Evolutionary conservation across 2,329 filamentous ascomycete genomes (phyloP), one percentile per base, ranked within the genome.

Genomic region (Arthrobotrys megalospora): DNA sequence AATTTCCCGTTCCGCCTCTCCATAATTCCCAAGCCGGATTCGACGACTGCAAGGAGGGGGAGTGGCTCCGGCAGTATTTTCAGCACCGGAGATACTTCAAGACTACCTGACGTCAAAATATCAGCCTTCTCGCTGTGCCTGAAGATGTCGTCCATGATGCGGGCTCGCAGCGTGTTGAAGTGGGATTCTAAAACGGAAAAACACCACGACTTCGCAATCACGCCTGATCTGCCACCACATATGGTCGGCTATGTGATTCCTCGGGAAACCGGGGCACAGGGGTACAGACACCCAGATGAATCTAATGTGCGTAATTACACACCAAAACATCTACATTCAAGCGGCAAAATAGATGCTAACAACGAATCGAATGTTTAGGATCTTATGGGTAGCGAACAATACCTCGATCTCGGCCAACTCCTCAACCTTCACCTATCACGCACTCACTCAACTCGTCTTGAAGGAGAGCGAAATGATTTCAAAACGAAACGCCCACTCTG

Each of bases 161-260:
- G 75, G 12, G 75, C 75, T 19, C 47, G 75, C 8, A 19, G 34
- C 5, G n/a, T 77, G 16, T 24, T 28, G 36, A 72, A 72, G 10
- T 72, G 67, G 67, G 62, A 78, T 38, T 16, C 52, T 0, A 45
- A 2, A 0, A 47, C 60, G n/a, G 67, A 68, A 16, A 72, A 72
- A 28, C 43, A 68, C 19, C 75, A 78, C 14, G 75, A 78, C 8
- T 78, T 67, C 19, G 62, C 52, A 11, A 43, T 78, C 1, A 48
- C 60, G 11, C 43, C 62, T 7, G 75, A 72, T 45, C 24, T 78
- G 10, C 75, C 75, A 7, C 41, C 52, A n/a, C 62, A 68, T 36
- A 72, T 78, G 53, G 67, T 78, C 6, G 75, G 75, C 7, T 78
- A 78, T 36, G 75, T 78, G 4, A 58, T 78, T 34, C 75, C 75